Evolutionary conservation across 306 rosid species (phyloP), one percentile per base, ranked within the genome.

Genomic region (Quercus variabilis): DNA sequence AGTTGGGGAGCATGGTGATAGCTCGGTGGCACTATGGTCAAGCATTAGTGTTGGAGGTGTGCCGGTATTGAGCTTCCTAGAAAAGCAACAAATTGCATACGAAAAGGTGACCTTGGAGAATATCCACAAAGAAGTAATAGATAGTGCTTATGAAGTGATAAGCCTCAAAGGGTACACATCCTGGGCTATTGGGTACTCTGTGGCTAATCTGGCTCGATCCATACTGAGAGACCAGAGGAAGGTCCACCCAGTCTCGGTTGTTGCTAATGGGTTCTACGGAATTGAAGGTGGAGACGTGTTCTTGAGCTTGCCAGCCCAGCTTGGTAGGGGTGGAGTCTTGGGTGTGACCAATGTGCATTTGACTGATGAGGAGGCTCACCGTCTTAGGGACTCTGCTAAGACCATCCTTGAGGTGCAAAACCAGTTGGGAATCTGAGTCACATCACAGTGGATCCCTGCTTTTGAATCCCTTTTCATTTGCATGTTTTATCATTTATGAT

Each of bases 1-100:
- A 51, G 88, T 95, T n/a, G 99, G 99, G 69, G 99, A 95, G 76
- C 99, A 95, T 25, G 99, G 99, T 8, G 99, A 95, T 68, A 95
- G 97, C 86, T 95, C 97, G 11, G 99, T 95, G 90, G 99, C 99
- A 0, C 68, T 95, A 23, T 95, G 99, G 99, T 95, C 97, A 0
- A 92, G 97, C 88, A 95, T 95, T 1, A 95, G 97, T 58, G 89
- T 95, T 0, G 99, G 99, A 3, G 99, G 97, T 18, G 94, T 95
- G 75, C 97, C 99, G 18, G 89, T 95, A 67, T 79, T 90, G 74
- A 95, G 94, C 77, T 92, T 91, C 85, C 75, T 91, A 30, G 81
- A 95, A 81, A 89, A 78, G 17, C 97, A 92, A 13, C 78, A 92
- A 72, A 91, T 94, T 0, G 73, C 88, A 0, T 92, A 91, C 55